Percentiles rank a stretch among this genome's conserved stretches.
Conservation (phyloP, 805 yeast species). For the Spathaspora passalidarum region DNA sequence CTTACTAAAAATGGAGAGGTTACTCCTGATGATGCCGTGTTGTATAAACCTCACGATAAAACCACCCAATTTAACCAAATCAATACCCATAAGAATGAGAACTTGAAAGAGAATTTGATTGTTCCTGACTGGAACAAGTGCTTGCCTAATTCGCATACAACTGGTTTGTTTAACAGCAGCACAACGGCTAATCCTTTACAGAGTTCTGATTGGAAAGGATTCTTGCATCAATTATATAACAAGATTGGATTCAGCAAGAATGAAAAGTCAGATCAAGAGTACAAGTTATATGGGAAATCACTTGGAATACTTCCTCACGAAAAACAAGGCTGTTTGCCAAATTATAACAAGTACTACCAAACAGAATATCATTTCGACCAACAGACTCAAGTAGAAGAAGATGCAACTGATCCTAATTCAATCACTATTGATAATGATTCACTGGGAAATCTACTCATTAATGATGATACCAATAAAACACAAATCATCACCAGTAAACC, state of each 20-base stretch:
- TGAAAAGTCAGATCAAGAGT: constrained; percentile 18
- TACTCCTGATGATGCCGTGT: constrained; percentile 37
- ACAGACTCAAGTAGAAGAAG: constrained; percentile 24
- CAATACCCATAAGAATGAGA: constrained; percentile 44
- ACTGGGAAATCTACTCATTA: constrained; percentile 39
- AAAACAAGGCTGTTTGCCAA: constrained; percentile 40
- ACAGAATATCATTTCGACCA: constrained; percentile 14
- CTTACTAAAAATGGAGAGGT: constrained; percentile 13
- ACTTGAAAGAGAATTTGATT: constrained; percentile 35
- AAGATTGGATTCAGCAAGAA: constrained; percentile 33
- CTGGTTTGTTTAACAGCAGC: neutral
- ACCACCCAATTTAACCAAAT: constrained; percentile 38
- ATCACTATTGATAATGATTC: constrained; percentile 40
- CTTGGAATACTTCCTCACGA: constrained; percentile 32
- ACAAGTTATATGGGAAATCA: constrained; percentile 36
- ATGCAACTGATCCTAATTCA: constrained; percentile 25
- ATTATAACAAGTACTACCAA: constrained; percentile 29
- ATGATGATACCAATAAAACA: constrained; percentile 11
- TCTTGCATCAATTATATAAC: constrained; percentile 31
- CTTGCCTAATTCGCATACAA: constrained; percentile 18
- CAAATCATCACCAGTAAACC: constrained; percentile 23
- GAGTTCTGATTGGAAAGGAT: constrained; percentile 31
- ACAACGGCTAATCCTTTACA: neutral
- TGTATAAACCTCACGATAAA: constrained; percentile 41
- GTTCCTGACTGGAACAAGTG: constrained; percentile 43